Conservation (phyloP, 805 yeast genomes). For the Ogataea henricii region DNA sequence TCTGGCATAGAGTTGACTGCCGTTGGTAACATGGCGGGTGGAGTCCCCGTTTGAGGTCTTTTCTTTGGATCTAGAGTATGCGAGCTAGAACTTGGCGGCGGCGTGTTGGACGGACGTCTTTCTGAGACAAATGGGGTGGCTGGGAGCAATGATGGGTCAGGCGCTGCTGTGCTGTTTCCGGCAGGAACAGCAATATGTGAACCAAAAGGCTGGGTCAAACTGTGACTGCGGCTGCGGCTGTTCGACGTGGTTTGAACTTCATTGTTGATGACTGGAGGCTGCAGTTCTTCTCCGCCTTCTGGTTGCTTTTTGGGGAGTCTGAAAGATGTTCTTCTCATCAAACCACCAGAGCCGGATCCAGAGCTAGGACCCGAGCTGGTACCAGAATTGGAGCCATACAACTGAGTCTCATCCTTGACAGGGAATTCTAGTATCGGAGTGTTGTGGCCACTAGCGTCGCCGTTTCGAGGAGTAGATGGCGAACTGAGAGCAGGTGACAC, state of each 20-base stretch:
- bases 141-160: neutral
- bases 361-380: neutral
- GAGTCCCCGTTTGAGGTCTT: neutral
- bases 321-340: constrained; percentile 30
- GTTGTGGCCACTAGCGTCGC: constrained; percentile 18
- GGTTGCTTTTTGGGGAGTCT: constrained; percentile 24
- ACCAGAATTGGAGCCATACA: neutral
- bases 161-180: neutral
- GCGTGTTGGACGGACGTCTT: neutral
- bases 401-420: constrained; percentile 8
- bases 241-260: constrained; percentile 5
- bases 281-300: constrained; percentile 39
- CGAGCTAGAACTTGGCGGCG: neutral
- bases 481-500: constrained; percentile 16
- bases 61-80: neutral
- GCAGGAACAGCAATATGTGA: neutral
- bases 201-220: constrained; percentile 4
- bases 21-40: constrained; percentile 3
- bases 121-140: neutral
- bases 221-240: constrained; percentile 22
- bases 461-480: constrained; percentile 25
- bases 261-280: constrained; percentile 41
- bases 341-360: constrained; percentile 7
- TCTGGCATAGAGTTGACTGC: constrained; percentile 22
- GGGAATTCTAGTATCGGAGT: constrained; percentile 20